These are phyloP conservation scores for Candida stauntonica DNA, from an alignment of 805 yeast genomes.

Conservation along the genomic window DNA sequence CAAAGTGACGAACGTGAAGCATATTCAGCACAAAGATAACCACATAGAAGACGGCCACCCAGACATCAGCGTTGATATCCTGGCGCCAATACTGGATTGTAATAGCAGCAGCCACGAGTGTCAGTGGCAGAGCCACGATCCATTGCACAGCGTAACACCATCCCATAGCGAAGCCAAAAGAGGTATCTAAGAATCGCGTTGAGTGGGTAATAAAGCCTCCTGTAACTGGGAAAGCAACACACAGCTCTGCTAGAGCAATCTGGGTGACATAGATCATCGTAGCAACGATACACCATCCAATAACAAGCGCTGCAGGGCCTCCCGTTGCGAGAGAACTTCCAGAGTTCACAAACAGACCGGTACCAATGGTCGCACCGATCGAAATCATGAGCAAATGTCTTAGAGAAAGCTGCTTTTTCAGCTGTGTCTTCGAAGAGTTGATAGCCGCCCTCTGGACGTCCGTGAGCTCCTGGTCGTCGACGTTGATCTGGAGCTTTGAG, in stretches of 20 bases:
- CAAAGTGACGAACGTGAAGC: slow-evolving; percentile 49
- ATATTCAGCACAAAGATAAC: slow-evolving; percentile 44
- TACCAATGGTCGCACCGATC: slow-evolving; percentile 80
- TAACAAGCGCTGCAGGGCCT: slow-evolving; percentile 60
- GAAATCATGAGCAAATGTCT: slow-evolving; percentile 71
- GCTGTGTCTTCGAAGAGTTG: slow-evolving; percentile 34
- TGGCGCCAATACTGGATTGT: slow-evolving; percentile 52
- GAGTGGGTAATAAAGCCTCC: slow-evolving; percentile 49
- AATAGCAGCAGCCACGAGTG: slow-evolving; percentile 56
- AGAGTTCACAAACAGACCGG: slow-evolving; percentile 75
- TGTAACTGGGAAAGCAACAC: slow-evolving; percentile 49
- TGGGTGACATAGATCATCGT: slow-evolving; percentile 54
- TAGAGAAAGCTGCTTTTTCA: slow-evolving; percentile 32
- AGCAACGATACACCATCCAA: slow-evolving; percentile 44
- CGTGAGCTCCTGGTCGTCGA: slow-evolving; percentile 11
- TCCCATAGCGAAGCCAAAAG: slow-evolving; percentile 49
- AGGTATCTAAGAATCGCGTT: slow-evolving; percentile 51
- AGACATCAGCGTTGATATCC: slow-evolving; percentile 45
- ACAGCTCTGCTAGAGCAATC: slow-evolving; percentile 50
- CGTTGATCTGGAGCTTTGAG: slow-evolving; percentile 8
- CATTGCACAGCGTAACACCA: slow-evolving; percentile 51
- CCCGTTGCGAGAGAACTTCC: slow-evolving; percentile 65
- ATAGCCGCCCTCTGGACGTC: slow-evolving; percentile 13
- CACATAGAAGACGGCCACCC: slow-evolving; percentile 52
- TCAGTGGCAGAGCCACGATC: slow-evolving; percentile 51